phyloP scores from a whole-genome alignment of 345 rosid species.

The Laguncularia racemosa region DNA sequence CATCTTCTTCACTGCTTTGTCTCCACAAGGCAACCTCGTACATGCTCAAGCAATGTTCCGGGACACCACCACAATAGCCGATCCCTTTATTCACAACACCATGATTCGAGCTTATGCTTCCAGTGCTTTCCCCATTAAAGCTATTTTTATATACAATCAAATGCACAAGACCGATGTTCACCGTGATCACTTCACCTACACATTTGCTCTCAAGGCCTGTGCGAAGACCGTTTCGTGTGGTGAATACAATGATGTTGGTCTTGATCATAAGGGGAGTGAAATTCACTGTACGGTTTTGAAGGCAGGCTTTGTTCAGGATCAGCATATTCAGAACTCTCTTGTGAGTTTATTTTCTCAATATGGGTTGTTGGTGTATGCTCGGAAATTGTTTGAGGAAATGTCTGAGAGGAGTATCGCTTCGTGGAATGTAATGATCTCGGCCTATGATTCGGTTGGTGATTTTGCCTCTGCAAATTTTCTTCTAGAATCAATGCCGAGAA shows the following conservation, averaged over 20 bases:
- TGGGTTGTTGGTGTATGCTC: constrained; percentile 9
- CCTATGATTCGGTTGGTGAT: constrained; percentile 15
- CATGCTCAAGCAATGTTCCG: constrained; percentile 19
- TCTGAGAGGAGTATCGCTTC: constrained; percentile 12
- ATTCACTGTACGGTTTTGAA: constrained; percentile 15
- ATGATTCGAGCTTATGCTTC: constrained; percentile 19
- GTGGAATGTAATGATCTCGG: constrained; percentile 23
- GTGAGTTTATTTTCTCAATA: constrained; percentile 9
- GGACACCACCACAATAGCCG: constrained; percentile 13
- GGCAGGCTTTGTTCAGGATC: constrained; percentile 14
- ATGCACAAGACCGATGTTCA: constrained; percentile 12
- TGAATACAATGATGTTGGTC: constrained; percentile 1
- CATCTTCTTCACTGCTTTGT: constrained; percentile 14
- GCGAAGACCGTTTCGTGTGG: constrained; percentile 14
- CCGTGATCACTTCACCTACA: constrained; percentile 17
- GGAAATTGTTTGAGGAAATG: constrained; percentile 19
- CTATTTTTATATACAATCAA: constrained; percentile 15
- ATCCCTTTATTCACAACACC: constrained; percentile 13
- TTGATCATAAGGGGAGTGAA: constrained; percentile 12
- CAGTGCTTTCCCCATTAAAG: constrained; percentile 16
- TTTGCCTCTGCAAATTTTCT: constrained; percentile 14
- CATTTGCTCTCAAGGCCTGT: constrained; percentile 20
- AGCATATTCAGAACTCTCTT: constrained; percentile 15
- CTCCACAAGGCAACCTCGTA: constrained; percentile 12
- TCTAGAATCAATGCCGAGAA: constrained; percentile 8